Evolutionary conservation across 1,139 yeast genomes (phyloP), one percentile per base, ranked within the genome.

Genomic region (Blastobotrys arbuscula): DNA sequence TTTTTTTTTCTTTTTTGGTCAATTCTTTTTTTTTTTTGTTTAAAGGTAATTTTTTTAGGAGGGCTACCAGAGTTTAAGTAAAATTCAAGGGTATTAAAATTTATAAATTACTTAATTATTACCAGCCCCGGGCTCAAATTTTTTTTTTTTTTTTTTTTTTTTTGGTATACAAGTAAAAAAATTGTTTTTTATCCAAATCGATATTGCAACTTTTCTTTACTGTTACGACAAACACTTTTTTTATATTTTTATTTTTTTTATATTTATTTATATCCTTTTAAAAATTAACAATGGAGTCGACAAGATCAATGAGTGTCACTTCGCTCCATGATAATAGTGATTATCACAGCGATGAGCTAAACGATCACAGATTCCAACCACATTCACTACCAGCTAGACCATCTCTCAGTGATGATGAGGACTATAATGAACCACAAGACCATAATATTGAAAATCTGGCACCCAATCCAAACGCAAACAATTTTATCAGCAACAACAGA

Each of bases 321-420:
- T 44, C 48, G 23, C 20, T 31, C n/a, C 37, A 45, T 16, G 46
- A 49, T 31, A 37, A 18, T 19, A 44, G 43, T 6, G 48, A 45
- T n/a, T 48, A 49, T 40, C 50, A 44, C 15, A 40, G 50, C 23
- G 51, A 50, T 48, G 62, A 56, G 21, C 53, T 65, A 35, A 48
- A 64, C 45, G 68, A 63, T 48, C 67, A 64, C 52, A 56, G 66
- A 31, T 51, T 58, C 49, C 66, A 64, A 51, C 65, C 67, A 12
- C 62, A 59, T 35, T 59, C 66, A 20, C 49, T 63, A 16, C 66
- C 65, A 9, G 55, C 57, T 3, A 52, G 65, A 39, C 38, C 41
- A n/a, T 53, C 58, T 6, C 45, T 54, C 36, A 45, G 49, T 15
- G 48, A 48, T 39, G 23, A 31, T 21, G 42, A 39, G 30, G 42